Base-by-base conservation (phyloP, 139 green algal species). In the Chlorella vulgaris region DNA sequence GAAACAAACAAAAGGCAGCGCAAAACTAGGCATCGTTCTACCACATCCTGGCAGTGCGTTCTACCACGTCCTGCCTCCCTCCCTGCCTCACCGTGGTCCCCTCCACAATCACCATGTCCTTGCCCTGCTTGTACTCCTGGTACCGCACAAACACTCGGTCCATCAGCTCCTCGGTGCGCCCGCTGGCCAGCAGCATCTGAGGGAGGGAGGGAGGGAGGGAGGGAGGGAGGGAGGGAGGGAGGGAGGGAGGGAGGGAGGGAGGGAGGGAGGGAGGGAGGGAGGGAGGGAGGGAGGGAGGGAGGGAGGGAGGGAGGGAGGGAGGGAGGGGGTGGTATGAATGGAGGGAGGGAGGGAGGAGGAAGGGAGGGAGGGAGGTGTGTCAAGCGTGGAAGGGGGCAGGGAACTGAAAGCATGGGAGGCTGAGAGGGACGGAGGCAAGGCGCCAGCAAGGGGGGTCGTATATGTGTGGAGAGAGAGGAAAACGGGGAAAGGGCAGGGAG, bases 21-120 rank as follows among this genome's bases (percentile, higher is more conserved):
- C 85, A 90, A 93, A 94, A 47, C 93, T 29, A 81, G 91, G 89
- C 89, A 94, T 93, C 39, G 80, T 89, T 81, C 69, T 71, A 65
- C 29, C 84, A 51, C 82, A 84, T 69, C 91, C 89, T 63, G 77
- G n/a, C n/a, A n/a, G n/a, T n/a, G n/a, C 39, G 80, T 89, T 81
- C 69, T 71, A 65, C 29, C 84, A 51, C 82, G 82, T 69, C 91
- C 89, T 63, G 77, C n/a, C n/a, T n/a, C n/a, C n/a, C n/a, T n/a
- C n/a, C n/a, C n/a, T n/a, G n/a, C n/a, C 81, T 24, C 61, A 81
- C 60, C 63, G 87, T 85, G 58, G 85, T 67, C 26, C 88, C 90
- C 51, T 91, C 86, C 26, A 93, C n/a, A 0, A 95, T 39, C n/a
- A 93, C 84, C 55, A 94, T 35, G 60, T 92, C 91, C 35, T 93